Percentiles rank a stretch among this genome's conserved stretches.
These are phyloP conservation scores for Trypethelium eluteriae DNA, from an alignment of 495 filamentous ascomycete species.

Conservation along the genomic window DNA sequence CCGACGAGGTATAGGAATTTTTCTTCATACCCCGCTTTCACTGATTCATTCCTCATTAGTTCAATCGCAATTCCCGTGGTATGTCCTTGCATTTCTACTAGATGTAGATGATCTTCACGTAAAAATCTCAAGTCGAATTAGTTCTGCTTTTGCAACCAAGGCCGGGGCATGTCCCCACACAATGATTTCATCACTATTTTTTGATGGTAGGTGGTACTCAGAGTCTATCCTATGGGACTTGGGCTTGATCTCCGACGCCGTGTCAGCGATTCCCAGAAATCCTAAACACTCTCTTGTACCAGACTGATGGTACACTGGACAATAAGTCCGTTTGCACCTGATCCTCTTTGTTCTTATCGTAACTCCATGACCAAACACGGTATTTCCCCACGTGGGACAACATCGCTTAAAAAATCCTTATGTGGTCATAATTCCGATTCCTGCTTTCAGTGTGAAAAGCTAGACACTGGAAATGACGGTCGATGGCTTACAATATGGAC, in stretches of 20 bases:
- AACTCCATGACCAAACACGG: background rate
- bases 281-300: background rate
- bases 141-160: too few relatives aligned
- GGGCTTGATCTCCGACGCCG: background rate
- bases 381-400: background rate
- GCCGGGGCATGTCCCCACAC: too few relatives aligned
- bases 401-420: background rate
- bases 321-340: conserved; percentile 1
- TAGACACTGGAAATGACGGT: background rate
- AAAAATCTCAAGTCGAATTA: too few relatives aligned
- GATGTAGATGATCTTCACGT: background rate
- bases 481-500: background rate
- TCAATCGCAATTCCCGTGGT: background rate
- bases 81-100: background rate
- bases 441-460: background rate
- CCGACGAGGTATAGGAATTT: background rate
- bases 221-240: too few relatives aligned
- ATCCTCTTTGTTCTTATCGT: background rate
- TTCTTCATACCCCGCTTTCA: background rate
- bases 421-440: background rate
- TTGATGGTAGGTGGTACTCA: too few relatives aligned
- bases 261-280: background rate
- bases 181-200: too few relatives aligned
- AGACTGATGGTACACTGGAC: background rate
- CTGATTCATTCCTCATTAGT: background rate